A percentile compares a stretch with the other conserved stretches of the same genome.
Evolutionary conservation across 805 yeast genomes (phyloP).

Genomic region (Trichomonascus vanleenenianus): DNA sequence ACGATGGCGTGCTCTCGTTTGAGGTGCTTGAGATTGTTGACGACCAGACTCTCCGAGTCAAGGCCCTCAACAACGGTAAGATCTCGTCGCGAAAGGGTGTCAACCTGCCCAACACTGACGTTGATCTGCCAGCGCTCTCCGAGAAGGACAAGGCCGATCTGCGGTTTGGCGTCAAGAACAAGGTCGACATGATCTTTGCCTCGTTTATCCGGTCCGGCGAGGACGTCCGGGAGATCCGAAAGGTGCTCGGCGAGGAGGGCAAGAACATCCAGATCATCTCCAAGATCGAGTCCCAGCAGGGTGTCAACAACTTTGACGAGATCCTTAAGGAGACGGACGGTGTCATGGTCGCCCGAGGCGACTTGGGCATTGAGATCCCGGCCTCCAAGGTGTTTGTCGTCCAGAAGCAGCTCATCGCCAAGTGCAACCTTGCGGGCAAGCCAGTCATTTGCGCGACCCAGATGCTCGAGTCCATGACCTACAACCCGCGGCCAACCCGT

Average conservation of each 20-base stretch:
- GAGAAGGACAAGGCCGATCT: constrained; percentile 94
- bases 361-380: constrained; percentile 98
- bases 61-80: constrained; percentile 89
- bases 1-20: constrained; percentile 96
- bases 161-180: constrained; percentile 92
- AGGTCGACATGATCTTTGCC: constrained; percentile 97
- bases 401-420: constrained; percentile 97
- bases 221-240: constrained; percentile 84
- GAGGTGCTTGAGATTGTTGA: constrained; percentile 82
- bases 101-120: constrained; percentile 97
- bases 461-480: constrained; percentile 99
- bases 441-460: constrained; percentile 99
- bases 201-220: constrained; percentile 94
- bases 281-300: constrained; percentile 99
- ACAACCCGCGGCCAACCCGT: constrained; percentile 99
- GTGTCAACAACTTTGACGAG: constrained; percentile 98
- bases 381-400: constrained; percentile 98
- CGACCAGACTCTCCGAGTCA: constrained; percentile 73
- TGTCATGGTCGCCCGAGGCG: constrained; percentile 99
- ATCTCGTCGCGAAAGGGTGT: constrained; percentile 98
- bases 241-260: constrained; percentile 95
- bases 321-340: constrained; percentile 93
- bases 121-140: constrained; percentile 94
- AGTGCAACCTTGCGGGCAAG: constrained; percentile 98
- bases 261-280: constrained; percentile 91